Conservation (phyloP, 2,329 filamentous ascomycete species). For the Cadophora gregata region DNA sequence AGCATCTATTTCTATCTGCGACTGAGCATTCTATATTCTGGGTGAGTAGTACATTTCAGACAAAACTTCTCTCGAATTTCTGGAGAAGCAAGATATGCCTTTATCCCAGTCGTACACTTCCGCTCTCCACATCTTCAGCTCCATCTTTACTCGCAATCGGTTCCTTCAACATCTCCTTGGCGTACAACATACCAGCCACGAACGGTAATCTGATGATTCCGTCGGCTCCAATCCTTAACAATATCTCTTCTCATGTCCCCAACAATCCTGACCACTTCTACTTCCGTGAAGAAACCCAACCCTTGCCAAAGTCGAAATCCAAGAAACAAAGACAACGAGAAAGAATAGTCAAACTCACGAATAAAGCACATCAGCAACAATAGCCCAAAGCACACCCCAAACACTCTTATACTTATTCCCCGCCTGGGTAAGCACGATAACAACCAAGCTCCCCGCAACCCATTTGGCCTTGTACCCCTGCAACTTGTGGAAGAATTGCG, state of each 20-base stretch:
- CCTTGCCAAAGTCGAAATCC: neutral
- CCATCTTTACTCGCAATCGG: neutral
- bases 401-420: neutral
- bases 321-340: neutral
- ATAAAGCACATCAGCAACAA: conserved; percentile 10
- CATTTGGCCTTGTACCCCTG: conserved; percentile 16
- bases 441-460: neutral
- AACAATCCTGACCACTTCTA: neutral
- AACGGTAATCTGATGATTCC: neutral
- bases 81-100: neutral
- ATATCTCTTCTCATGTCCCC: neutral
- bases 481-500: neutral
- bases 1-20: too few species aligned
- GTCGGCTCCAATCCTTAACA: neutral
- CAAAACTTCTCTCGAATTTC: neutral
- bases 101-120: neutral
- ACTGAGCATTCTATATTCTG: too few species aligned
- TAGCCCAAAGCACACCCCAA: neutral
- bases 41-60: too few species aligned
- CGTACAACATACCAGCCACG: conserved; percentile 1
- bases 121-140: neutral
- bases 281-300: neutral
- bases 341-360: conserved; percentile 1
- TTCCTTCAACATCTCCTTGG: conserved; percentile 12
- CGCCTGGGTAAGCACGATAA: neutral